A percentile compares a stretch with the other conserved stretches of the same genome.
These are phyloP conservation scores for Mycena haematopus DNA, from an alignment of 768 basidiomycete genomes.

Conservation along the genomic window DNA sequence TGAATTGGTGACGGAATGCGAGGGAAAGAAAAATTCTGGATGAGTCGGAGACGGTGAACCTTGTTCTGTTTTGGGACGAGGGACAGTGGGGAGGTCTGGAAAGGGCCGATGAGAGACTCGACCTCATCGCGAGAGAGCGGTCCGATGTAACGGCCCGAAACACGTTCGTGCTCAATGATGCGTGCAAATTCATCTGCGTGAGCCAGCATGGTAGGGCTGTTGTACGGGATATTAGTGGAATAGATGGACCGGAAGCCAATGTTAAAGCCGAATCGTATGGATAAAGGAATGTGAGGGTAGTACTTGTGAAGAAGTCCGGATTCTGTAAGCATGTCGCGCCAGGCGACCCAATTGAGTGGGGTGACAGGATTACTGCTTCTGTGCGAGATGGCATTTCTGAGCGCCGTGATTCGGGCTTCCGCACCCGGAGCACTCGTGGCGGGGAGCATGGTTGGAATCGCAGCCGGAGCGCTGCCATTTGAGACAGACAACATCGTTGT, in stretches of 20 bases:
- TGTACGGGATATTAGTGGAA: background rate
- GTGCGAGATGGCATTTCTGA: background rate
- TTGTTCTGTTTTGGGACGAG: background rate
- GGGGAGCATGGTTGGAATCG: background rate
- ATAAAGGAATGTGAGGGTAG: background rate
- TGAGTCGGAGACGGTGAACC: slow-evolving; percentile 14
- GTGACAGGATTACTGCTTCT: background rate
- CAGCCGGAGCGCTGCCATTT: background rate
- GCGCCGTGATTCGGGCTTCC: background rate
- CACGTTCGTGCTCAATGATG: background rate
- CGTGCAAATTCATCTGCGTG: background rate
- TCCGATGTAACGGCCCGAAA: background rate
- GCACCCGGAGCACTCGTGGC: background rate
- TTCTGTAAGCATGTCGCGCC: background rate
- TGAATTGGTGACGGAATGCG: background rate
- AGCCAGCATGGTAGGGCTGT: background rate
- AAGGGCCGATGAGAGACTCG: background rate
- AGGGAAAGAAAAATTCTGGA: slow-evolving; percentile 39
- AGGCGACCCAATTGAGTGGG: background rate
- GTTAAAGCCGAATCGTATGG: background rate
- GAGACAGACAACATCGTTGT: background rate
- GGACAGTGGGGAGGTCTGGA: background rate
- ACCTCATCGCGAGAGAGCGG: background rate
- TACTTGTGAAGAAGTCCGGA: background rate
- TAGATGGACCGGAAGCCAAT: background rate